Evolutionary conservation across 148 eudicot genomes (phyloP).

Genomic region (Selenicereus undatus): DNA sequence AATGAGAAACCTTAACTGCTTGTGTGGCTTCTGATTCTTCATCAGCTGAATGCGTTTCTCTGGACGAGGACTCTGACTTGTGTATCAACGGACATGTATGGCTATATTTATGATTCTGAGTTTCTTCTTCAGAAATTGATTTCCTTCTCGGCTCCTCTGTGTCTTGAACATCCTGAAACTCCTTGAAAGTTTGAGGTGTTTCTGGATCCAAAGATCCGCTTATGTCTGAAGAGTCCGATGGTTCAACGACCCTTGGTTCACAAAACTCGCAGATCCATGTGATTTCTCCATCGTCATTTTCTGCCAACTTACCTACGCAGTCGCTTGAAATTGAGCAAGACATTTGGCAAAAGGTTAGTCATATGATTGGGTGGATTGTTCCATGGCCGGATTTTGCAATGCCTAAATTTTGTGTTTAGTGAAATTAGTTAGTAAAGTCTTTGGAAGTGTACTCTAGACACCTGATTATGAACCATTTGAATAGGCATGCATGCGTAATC

Average conservation of each 20-base stretch:
- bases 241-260: constrained; percentile 18
- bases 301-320: constrained; percentile 19
- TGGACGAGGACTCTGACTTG: not conserved
- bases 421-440: not conserved
- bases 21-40: not conserved
- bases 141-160: not conserved
- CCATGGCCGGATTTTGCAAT: not conserved
- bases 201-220: constrained; percentile 7
- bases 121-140: not conserved
- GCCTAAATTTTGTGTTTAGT: not conserved
- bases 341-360: constrained; percentile 9
- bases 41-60: not conserved
- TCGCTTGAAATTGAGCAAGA: constrained; percentile 12
- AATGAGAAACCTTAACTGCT: not conserved
- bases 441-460: not conserved
- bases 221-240: constrained; percentile 17
- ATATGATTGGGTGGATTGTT: not conserved
- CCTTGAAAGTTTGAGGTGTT: not conserved
- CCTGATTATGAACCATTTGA: not conserved
- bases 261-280: constrained; percentile 25
- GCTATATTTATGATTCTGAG: not conserved
- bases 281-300: constrained; percentile 13
- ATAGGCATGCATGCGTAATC: no score
- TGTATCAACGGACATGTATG: not conserved
- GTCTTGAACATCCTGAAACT: constrained; percentile 8